phyloP scores from a whole-genome alignment of 768 basidiomycete genomes.

The Ramaria sp. region DNA sequence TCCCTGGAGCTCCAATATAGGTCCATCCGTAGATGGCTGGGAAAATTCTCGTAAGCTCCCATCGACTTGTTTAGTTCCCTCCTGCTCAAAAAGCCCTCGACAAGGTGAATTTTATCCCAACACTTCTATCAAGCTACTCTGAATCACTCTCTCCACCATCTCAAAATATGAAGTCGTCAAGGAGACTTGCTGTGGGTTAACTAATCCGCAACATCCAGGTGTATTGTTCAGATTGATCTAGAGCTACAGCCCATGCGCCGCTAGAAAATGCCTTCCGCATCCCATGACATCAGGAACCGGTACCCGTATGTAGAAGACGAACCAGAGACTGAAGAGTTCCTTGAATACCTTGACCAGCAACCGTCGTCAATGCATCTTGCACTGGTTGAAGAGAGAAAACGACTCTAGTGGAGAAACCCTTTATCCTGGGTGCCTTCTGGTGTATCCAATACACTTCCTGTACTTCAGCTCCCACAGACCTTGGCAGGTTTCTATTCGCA shows the following conservation, averaged over 20 bases:
- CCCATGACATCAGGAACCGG: background rate
- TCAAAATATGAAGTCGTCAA: too few species aligned
- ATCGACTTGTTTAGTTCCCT: too few species aligned
- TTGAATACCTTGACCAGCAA: background rate
- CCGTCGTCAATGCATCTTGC: conserved; percentile 3
- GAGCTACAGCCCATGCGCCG: background rate
- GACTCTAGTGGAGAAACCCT: conserved; percentile 74
- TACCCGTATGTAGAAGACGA: background rate
- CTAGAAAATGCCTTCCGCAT: background rate
- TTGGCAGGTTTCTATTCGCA: conserved; percentile 80
- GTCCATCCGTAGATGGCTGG: too few species aligned
- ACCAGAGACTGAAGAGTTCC: background rate
- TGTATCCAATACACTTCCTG: conserved; percentile 26
- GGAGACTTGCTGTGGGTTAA: too few species aligned
- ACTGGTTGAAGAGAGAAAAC: conserved; percentile 29
- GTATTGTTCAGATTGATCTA: background rate
- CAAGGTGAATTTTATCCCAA: too few species aligned
- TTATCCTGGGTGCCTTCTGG: conserved; percentile 74
- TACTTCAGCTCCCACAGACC: background rate
- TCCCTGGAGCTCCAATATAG: too few species aligned
- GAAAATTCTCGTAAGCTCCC: too few species aligned
- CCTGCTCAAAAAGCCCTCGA: too few species aligned
- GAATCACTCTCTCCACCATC: too few species aligned
- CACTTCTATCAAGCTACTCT: too few species aligned
- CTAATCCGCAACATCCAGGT: background rate